phyloP scores from a whole-genome alignment of 192 early-diverging fungal genomes.

The Coemansia sp. region DNA sequence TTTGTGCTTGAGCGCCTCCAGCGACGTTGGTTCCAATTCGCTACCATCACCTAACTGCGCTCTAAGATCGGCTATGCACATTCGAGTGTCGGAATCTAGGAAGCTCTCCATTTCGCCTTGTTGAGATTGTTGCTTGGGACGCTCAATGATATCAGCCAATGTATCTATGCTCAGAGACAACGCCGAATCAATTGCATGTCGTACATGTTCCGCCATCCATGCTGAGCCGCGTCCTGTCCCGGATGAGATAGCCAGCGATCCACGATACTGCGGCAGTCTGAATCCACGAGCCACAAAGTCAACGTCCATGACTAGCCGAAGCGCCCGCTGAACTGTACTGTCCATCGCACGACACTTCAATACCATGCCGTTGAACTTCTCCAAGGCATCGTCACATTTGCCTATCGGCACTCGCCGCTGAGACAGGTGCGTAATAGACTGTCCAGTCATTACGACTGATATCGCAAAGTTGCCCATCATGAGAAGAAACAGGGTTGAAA shows the following conservation, averaged over 20 bases:
- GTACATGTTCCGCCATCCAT: conserved; percentile 20
- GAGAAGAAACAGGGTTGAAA: not conserved
- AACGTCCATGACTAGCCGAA: conserved; percentile 36
- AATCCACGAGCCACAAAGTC: conserved; percentile 36
- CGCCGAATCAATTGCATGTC: conserved; percentile 12
- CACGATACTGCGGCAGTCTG: conserved; percentile 20
- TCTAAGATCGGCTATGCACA: not conserved
- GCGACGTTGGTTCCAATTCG: not conserved
- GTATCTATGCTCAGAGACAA: not conserved
- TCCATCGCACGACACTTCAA: conserved; percentile 26
- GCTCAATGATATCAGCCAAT: not conserved
- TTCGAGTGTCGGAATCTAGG: not conserved
- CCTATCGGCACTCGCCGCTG: not conserved
- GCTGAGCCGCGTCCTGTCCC: conserved; percentile 20
- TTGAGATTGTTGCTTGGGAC: not conserved
- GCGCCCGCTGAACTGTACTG: conserved; percentile 21
- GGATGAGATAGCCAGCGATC: not conserved
- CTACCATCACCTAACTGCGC: not conserved
- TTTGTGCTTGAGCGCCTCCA: conserved; percentile 20
- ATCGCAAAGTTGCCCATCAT: not conserved
- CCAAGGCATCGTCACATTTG: not conserved
- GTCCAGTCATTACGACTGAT: not conserved
- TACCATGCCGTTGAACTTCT: not conserved
- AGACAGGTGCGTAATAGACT: not conserved
- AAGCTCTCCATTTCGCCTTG: not conserved